These are phyloP conservation scores for Phytophthora nicotianae DNA, from an alignment of 352 stramenopile species.

Conservation along the genomic window DNA sequence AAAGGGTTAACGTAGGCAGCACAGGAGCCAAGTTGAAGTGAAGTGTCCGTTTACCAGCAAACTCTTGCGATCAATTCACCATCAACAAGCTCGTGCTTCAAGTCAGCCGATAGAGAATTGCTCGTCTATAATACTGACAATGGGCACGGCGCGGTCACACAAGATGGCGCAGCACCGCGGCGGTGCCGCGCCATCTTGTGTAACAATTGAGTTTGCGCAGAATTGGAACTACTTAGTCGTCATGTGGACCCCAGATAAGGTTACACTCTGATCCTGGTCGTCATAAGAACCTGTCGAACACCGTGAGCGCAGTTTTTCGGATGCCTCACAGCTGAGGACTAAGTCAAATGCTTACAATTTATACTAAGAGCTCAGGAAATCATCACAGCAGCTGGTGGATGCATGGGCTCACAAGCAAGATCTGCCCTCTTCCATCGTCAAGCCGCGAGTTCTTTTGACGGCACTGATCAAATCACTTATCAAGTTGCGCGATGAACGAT, in stretches of 20 bases:
- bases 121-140: too few species aligned
- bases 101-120: background rate
- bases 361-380: conserved; percentile 6
- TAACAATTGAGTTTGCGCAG: background rate
- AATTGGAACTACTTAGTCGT: too few species aligned
- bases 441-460: background rate
- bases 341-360: background rate
- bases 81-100: background rate
- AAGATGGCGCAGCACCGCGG: too few species aligned
- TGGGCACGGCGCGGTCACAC: too few species aligned
- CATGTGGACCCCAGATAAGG: conserved; percentile 1
- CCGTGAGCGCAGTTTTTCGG: background rate
- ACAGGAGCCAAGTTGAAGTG: background rate
- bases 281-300: conserved; percentile 21
- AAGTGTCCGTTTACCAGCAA: background rate
- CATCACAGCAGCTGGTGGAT: conserved; percentile 19
- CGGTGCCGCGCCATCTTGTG: too few species aligned
- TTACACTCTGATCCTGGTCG: conserved; percentile 12
- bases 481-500: conserved; percentile 24
- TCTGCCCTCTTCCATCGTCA: conserved; percentile 1
- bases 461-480: conserved; percentile 8
- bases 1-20: too few species aligned
- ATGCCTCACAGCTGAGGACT: conserved; percentile 1
- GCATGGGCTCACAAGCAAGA: background rate
- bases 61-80: background rate